A percentile compares a stretch with the other conserved stretches of the same genome.
Conservation (phyloP, 441 rosid species). For the Flueggea neowawraea region DNA sequence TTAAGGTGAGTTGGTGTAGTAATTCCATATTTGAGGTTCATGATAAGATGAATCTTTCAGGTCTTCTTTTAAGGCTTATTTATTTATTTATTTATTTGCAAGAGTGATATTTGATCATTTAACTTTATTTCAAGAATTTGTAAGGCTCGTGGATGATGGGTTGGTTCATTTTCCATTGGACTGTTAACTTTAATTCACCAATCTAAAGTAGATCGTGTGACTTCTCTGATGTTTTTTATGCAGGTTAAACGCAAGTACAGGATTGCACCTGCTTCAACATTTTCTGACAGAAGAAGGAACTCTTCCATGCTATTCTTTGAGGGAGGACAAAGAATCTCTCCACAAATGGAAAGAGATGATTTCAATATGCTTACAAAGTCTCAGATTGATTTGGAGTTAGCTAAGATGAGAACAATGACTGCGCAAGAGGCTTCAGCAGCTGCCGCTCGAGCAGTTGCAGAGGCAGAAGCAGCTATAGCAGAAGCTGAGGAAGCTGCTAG, state of each 20-base stretch:
- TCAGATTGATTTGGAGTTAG: conserved; percentile 71
- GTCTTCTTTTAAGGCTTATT: too few relatives aligned
- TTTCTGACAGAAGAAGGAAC: conserved; percentile 44
- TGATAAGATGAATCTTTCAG: too few relatives aligned
- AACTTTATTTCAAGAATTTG: too few relatives aligned
- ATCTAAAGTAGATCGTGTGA: too few relatives aligned
- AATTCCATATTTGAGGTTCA: too few relatives aligned
- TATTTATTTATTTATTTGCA: too few relatives aligned
- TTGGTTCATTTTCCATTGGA: too few relatives aligned
- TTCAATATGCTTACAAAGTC: conserved; percentile 42
- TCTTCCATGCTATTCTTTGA: conserved; percentile 25
- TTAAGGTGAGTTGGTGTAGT: too few relatives aligned
- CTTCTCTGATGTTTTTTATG: conserved; percentile 3
- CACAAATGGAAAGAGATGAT: conserved; percentile 51
- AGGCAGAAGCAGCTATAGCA: conserved; percentile 87
- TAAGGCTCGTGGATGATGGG: too few relatives aligned
- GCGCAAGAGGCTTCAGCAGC: conserved; percentile 82
- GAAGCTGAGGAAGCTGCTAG: conserved; percentile 93
- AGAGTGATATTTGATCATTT: too few relatives aligned
- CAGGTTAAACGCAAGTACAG: conserved; percentile 90
- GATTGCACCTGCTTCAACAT: conserved; percentile 47
- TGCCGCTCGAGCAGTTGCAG: conserved; percentile 90
- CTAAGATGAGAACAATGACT: conserved; percentile 76
- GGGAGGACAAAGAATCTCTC: conserved; percentile 44
- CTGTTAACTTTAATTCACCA: too few relatives aligned